Evolutionary conservation across 768 basidiomycete species (phyloP), one percentile per base, ranked within the genome.

Genomic region (Kwoniella newhampshirensis): DNA sequence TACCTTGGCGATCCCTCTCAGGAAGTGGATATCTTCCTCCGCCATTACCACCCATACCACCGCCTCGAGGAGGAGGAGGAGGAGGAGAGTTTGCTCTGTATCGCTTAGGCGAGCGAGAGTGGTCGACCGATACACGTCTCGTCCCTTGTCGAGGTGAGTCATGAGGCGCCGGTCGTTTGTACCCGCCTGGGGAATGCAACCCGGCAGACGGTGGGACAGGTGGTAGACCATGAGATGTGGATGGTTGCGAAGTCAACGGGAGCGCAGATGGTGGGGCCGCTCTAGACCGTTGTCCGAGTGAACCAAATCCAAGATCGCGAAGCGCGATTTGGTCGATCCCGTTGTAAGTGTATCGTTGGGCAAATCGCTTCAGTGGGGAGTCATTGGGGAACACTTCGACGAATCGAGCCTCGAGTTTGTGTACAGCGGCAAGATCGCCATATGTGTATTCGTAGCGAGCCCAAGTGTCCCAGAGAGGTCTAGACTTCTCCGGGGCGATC

Each of bases 391-490:
- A 97, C 0, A 86, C 84, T 58, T 97, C 93, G 0, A 86, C 80
- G 66, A 97, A 88, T 7, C 96, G 84, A 59, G 86, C 85, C 75
- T 96, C 92, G 44, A 97, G 83, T 76, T 93, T 90, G 64, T 88
- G 85, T 2, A 89, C 84, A 1, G 89, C 87, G 40, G 88, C 86
- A 32, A 93, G 80, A 76, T 93, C 91, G n/a, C 91, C 91, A 69
- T 88, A 97, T 68, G 89, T 87, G 77, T 92, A 97, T 75, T 96
- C 91, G 78, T 94, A 94, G 53, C 87, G 82, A 3, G 91, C 86
- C 96, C 93, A 98, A 41, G 89, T 84, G 70, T 96, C 91, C 93
- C 93, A 99, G 17, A 98, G 81, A 0, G 88, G 86, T 32, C 88
- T 81, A 15, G 90, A 89, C 39, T 84, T 83, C 42, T 89, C 88